phyloP scores from a whole-genome alignment of 2,329 filamentous ascomycete genomes.

The Capronia americana region DNA sequence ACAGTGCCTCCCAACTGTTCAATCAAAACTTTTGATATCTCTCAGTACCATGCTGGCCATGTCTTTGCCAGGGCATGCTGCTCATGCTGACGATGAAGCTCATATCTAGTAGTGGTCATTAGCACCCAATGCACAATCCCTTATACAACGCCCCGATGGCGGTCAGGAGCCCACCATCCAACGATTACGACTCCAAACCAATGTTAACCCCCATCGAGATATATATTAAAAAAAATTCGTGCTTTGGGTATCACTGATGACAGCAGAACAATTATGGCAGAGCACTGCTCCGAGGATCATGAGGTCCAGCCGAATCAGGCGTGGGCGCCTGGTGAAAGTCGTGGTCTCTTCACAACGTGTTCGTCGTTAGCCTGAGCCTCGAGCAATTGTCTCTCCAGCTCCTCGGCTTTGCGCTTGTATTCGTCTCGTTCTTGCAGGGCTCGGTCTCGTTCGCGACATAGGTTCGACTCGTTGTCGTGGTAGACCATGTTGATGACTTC shows the following conservation, averaged over 20 bases:
- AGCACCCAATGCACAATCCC: constrained; percentile 1
- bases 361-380: constrained; percentile 40
- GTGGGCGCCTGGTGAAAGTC: constrained; percentile 31
- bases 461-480: constrained; percentile 60
- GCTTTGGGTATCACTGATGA: constrained; percentile 34
- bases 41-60: not conserved
- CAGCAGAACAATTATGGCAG: constrained; percentile 15
- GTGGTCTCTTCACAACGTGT: constrained; percentile 35
- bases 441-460: constrained; percentile 73
- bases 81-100: constrained; percentile 2
- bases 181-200: constrained; percentile 17
- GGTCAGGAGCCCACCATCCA: not conserved
- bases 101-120: constrained; percentile 7
- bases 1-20: not conserved
- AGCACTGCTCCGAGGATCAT: constrained; percentile 15
- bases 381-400: constrained; percentile 66
- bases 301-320: constrained; percentile 14
- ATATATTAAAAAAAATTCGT: constrained; percentile 34
- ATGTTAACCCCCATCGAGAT: not conserved
- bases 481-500: constrained; percentile 82
- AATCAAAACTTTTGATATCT: not conserved
- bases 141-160: not conserved
- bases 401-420: constrained; percentile 80
- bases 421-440: constrained; percentile 79
- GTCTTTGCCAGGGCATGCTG: not conserved